Percentiles rank a stretch among this genome's conserved stretches.
Conservation (phyloP, 2,329 filamentous ascomycete genomes). For the Xylariaceae sp. region DNA sequence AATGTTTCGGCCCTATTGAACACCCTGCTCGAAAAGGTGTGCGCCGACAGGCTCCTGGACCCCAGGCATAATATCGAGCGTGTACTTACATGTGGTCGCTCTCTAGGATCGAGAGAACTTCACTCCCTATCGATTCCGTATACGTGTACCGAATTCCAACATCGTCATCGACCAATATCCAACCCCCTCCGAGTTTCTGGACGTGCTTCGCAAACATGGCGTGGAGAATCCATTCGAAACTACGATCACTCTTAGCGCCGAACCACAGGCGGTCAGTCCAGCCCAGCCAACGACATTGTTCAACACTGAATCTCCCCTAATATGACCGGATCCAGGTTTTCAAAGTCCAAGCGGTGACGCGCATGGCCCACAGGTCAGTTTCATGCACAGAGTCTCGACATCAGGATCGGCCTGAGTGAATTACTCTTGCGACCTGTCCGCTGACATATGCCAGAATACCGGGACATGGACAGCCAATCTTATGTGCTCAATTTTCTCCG, state of each 20-base stretch:
- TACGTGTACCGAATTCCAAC: constrained; percentile 52
- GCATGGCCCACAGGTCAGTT: constrained; percentile 68
- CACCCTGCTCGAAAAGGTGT: constrained; percentile 71
- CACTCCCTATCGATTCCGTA: constrained; percentile 58
- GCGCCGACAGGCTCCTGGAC: constrained; percentile 18
- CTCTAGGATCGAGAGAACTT: constrained; percentile 51
- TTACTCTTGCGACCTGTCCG: background rate
- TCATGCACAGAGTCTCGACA: background rate
- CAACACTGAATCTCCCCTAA: background rate
- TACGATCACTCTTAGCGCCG: constrained; percentile 53
- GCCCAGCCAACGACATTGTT: background rate
- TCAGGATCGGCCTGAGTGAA: background rate
- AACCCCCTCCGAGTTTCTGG: constrained; percentile 44
- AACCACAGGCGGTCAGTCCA: constrained; percentile 76
- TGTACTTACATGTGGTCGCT: constrained; percentile 5
- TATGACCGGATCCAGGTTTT: constrained; percentile 33
- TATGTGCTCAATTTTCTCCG: constrained; percentile 17
- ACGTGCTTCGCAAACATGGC: constrained; percentile 52
- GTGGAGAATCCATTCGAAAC: constrained; percentile 57
- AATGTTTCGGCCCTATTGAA: constrained; percentile 87
- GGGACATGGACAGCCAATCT: constrained; percentile 86
- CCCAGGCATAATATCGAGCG: background rate
- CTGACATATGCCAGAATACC: constrained; percentile 50
- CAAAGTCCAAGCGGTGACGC: constrained; percentile 84
- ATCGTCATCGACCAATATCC: constrained; percentile 55